A percentile compares a stretch with the other conserved stretches of the same genome.
These are phyloP conservation scores for Odonthalia washingtoniensis DNA, from an alignment of 31 red algal genomes.

Conservation along the genomic window DNA sequence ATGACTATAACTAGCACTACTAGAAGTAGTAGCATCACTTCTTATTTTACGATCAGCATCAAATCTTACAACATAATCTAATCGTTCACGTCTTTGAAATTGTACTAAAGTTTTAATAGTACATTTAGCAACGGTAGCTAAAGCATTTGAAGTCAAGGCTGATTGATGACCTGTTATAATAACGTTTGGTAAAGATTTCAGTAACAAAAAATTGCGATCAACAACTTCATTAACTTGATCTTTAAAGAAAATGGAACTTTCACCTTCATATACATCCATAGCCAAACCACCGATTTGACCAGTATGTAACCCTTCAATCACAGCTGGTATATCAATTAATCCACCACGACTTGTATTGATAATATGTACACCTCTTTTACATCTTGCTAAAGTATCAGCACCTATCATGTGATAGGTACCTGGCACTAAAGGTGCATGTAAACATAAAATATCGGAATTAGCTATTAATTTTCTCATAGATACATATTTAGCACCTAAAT, in stretches of 20 bases:
- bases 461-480: constrained; percentile 46
- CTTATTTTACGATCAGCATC: too few relatives aligned
- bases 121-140: constrained; percentile 43
- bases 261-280: constrained; percentile 83
- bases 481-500: constrained; percentile 59
- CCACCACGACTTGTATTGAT: constrained; percentile 81
- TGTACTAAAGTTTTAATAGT: constrained; percentile 61
- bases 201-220: constrained; percentile 53
- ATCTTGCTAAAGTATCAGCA: constrained; percentile 29
- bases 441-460: constrained; percentile 52
- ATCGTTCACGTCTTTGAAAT: constrained; percentile 47
- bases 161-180: constrained; percentile 84
- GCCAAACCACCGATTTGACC: constrained; percentile 78
- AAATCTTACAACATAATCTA: constrained; percentile 56
- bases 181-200: constrained; percentile 78
- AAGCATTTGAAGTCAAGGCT: constrained; percentile 66
- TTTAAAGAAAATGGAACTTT: constrained; percentile 73
- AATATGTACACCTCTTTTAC: constrained; percentile 65
- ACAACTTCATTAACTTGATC: constrained; percentile 58
- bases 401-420: constrained; percentile 68
- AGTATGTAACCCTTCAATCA: constrained; percentile 53
- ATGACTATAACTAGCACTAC: too few relatives aligned
- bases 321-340: constrained; percentile 67
- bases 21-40: too few relatives aligned
- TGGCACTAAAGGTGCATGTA: constrained; percentile 76